Evolutionary conservation across 2,329 filamentous ascomycete genomes (phyloP).

Genomic region (Colletotrichum noveboracense): DNA sequence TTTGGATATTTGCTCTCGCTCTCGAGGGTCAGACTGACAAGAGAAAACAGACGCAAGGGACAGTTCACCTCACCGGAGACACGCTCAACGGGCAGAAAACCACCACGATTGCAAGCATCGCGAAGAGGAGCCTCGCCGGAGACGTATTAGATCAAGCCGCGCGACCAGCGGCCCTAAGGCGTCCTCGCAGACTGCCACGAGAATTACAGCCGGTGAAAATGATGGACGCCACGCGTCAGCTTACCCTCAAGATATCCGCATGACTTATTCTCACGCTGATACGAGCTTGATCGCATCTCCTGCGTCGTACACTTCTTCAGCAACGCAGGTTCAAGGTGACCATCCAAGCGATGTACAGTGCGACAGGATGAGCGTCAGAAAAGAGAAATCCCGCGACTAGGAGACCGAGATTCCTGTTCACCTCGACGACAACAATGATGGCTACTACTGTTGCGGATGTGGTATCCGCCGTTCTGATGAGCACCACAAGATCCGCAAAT

Average conservation of each 20-base stretch:
- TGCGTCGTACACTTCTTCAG: not conserved
- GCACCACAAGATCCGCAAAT: conserved; percentile 13
- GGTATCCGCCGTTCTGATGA: conserved; percentile 20
- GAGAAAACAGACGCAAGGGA: not conserved
- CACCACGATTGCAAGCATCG: not conserved
- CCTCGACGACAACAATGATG: conserved; percentile 15
- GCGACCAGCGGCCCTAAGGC: not conserved
- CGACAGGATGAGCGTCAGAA: not conserved
- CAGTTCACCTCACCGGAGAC: not conserved
- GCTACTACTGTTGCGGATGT: conserved; percentile 22
- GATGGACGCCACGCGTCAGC: no score
- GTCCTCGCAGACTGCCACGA: not conserved
- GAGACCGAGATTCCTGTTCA: conserved; percentile 11
- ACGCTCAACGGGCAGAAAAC: not conserved
- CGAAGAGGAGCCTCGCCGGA: conserved; percentile 4
- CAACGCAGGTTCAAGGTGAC: not conserved
- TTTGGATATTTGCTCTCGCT: not conserved
- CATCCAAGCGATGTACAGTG: not conserved
- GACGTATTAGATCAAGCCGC: conserved; percentile 16
- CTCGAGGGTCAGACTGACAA: not conserved
- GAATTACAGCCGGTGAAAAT: not conserved
- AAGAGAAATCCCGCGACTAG: not conserved
- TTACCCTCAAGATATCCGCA: not conserved
- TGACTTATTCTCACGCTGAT: not conserved
- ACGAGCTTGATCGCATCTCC: not conserved